phyloP scores from a whole-genome alignment of 306 rosid species.

The Ammopiptanthus mongolicus region DNA sequence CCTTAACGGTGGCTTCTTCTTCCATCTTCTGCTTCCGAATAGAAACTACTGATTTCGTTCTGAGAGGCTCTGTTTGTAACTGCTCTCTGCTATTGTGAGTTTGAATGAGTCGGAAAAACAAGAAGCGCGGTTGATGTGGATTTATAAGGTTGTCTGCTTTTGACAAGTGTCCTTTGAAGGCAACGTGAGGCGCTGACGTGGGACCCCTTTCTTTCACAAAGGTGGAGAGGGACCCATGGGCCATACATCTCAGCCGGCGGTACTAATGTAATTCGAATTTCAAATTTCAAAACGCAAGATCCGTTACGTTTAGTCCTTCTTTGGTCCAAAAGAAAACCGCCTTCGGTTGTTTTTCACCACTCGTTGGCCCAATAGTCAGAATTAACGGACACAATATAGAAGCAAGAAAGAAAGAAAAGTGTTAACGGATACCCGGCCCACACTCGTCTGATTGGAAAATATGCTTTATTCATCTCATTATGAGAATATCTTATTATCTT shows the following conservation, averaged over 20 bases:
- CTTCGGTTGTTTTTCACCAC: background rate
- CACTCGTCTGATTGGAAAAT: too few relatives aligned
- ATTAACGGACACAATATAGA: background rate
- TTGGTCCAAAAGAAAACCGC: background rate
- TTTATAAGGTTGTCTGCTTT: conserved; percentile 28
- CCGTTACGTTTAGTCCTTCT: background rate
- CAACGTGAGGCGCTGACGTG: background rate
- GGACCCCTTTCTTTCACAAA: too few relatives aligned
- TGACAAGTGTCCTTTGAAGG: background rate
- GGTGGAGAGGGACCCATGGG: background rate
- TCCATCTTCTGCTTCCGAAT: background rate
- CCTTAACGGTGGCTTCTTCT: conserved; percentile 28
- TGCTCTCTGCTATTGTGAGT: background rate
- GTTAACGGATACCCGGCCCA: background rate
- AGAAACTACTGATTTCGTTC: background rate
- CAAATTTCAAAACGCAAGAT: conserved; percentile 11
- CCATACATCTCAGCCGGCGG: background rate
- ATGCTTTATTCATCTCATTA: too few relatives aligned
- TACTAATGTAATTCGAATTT: background rate
- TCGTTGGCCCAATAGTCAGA: background rate
- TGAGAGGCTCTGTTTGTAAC: background rate
- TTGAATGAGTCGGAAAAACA: background rate
- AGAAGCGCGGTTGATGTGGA: background rate
- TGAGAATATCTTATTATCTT: too few relatives aligned
- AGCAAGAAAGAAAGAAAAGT: background rate